These are phyloP conservation scores for Yamadazyma atmosphaerica DNA, from an alignment of 1,139 yeast species.

Conservation along the genomic window DNA sequence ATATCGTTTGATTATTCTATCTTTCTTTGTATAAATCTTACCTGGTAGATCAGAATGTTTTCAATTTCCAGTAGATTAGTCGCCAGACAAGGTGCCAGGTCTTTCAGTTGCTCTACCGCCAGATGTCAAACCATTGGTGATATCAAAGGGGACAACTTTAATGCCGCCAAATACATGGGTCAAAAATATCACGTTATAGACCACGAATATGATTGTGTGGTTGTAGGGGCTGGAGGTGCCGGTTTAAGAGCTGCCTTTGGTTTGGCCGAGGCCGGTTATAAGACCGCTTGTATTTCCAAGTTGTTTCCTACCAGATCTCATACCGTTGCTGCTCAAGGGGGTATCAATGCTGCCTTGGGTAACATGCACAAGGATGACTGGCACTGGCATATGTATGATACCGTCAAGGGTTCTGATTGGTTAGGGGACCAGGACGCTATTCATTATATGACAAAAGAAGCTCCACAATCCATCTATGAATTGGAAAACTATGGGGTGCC, in stretches of 20 bases:
- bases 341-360: slow-evolving; percentile 96
- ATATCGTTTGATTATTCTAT: neutral
- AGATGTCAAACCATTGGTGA: slow-evolving; percentile 43
- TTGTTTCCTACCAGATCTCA: slow-evolving; percentile 98
- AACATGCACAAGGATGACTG: slow-evolving; percentile 98
- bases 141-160: slow-evolving; percentile 51
- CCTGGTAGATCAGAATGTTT: slow-evolving; percentile 8
- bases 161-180: slow-evolving; percentile 54
- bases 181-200: slow-evolving; percentile 90
- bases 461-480: slow-evolving; percentile 93
- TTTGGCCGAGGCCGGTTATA: slow-evolving; percentile 93
- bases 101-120: slow-evolving; percentile 30
- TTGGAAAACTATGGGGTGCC: slow-evolving; percentile 98
- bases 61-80: slow-evolving; percentile 12
- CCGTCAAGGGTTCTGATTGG: slow-evolving; percentile 99
- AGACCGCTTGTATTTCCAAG: slow-evolving; percentile 96
- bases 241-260: slow-evolving; percentile 99
- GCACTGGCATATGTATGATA: slow-evolving; percentile 99
- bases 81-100: slow-evolving; percentile 14
- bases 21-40: neutral
- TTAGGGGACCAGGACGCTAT: slow-evolving; percentile 99
- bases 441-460: slow-evolving; percentile 98
- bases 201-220: slow-evolving; percentile 97
- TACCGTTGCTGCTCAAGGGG: slow-evolving; percentile 99
- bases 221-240: slow-evolving; percentile 99